These are phyloP conservation scores for Fusarium sp. DNA, from an alignment of 2,329 filamentous ascomycete species.

Conservation along the genomic window DNA sequence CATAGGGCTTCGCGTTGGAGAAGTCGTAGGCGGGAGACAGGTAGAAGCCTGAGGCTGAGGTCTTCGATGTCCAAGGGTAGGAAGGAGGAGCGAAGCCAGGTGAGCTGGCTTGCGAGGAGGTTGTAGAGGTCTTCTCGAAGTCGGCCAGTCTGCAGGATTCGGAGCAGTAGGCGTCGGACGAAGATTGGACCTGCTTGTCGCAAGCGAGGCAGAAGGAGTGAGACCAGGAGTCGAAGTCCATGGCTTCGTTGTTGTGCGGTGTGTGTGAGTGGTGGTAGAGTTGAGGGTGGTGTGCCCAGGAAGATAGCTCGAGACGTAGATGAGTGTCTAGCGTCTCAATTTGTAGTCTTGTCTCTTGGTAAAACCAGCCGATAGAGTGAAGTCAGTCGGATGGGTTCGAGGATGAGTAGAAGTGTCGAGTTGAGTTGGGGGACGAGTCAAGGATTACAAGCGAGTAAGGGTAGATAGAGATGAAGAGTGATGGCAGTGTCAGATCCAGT, in stretches of 20 bases:
- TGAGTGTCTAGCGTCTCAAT: slow-evolving; percentile 19
- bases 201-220: slow-evolving; percentile 94
- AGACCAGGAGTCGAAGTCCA: slow-evolving; percentile 74
- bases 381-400: slow-evolving; percentile 25
- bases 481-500: slow-evolving; percentile 22
- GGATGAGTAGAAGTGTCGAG: slow-evolving; percentile 8
- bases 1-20: slow-evolving; percentile 66
- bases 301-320: slow-evolving; percentile 23
- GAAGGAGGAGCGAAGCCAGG: slow-evolving; percentile 60
- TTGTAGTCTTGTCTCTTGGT: slow-evolving; percentile 10
- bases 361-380: slow-evolving; percentile 10
- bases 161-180: slow-evolving; percentile 85
- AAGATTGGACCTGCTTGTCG: slow-evolving; percentile 78
- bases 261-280: slow-evolving; percentile 13
- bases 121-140: slow-evolving; percentile 73
- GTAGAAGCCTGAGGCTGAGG: slow-evolving; percentile 62
- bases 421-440: slow-evolving; percentile 23
- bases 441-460: slow-evolving; percentile 27
- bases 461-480: slow-evolving; percentile 14
- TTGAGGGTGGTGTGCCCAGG: slow-evolving; percentile 14
- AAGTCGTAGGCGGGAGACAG: slow-evolving; percentile 81
- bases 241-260: slow-evolving; percentile 47
- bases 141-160: slow-evolving; percentile 89
- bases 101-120: slow-evolving; percentile 66
- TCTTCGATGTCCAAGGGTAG: slow-evolving; percentile 58